Base-by-base conservation (phyloP, 1,139 yeast genomes). In the Tardiomyces depauwii region DNA sequence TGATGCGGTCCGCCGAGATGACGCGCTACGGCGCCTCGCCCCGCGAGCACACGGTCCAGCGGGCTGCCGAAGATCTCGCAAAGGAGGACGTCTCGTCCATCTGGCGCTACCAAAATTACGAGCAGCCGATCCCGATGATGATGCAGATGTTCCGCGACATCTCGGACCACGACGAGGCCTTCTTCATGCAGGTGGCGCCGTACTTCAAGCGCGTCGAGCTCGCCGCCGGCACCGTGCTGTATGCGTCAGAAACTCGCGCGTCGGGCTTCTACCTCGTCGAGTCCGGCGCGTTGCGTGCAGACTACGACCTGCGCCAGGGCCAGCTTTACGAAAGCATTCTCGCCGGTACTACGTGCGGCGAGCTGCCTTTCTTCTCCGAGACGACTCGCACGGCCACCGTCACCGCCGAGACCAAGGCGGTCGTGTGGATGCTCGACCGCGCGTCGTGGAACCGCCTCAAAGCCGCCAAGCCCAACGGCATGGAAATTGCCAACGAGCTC, bases 301-400 rank as follows among this genome's bases (percentile, higher is more conserved):
- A 60, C 52, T 80, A 69, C 64, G 72, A 66, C 57, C 77, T 72
- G 45, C 72, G 64, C 53, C 73, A 73, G 53, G 75, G 84, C 2
- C 77, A 75, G 41, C 72, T 89, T 36, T 76, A 75, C 48, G 91
- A 91, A 51, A 81, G 87, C 16, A 77, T 89, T 48, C 73, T 91
- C 32, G 94, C 96, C n/a, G 78, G 88, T 52, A 88, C 96, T 0
- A 81, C 94, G 3, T 85, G 88, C 63, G 98, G 98, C 2, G 88
- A 82, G 60, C 64, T 82, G 57, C 74, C 58, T 54, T 72, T 51
- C 71, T 75, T 63, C 70, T 75, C 58, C 63, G 77, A 39, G 72
- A 69, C 58, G 1, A 48, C 49, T n/a, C 55, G 68, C 14, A 61
- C 66, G 1, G 67, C 70, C n/a, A 61, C 64, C 0, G 55, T 71